phyloP scores from a whole-genome alignment of 306 rosid genomes.

The Malus asiatica region DNA sequence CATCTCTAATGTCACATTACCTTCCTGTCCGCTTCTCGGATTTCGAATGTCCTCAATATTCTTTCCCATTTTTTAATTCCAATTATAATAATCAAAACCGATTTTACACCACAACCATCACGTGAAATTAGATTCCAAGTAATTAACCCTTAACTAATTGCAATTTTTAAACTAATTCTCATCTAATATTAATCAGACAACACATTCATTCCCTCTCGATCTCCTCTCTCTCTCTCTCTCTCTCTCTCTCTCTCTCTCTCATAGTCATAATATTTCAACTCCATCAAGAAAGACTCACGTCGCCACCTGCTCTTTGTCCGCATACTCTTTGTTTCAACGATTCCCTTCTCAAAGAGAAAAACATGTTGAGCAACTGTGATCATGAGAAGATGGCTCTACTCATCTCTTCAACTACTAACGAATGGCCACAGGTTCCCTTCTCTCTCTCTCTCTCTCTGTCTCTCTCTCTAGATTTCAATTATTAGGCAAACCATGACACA shows the following conservation, averaged over 20 bases:
- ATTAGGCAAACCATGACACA: conserved; percentile 65
- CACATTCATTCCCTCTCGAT: not conserved
- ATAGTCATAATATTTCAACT: conserved; percentile 28
- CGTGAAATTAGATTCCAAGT: conserved; percentile 42
- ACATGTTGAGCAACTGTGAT: conserved; percentile 47
- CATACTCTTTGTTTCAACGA: conserved; percentile 54
- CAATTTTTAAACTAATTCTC: not conserved
- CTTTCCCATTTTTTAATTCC: conserved; percentile 23
- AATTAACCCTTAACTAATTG: not conserved
- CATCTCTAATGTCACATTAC: conserved; percentile 38
- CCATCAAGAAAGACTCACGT: conserved; percentile 30
- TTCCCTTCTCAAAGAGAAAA: conserved; percentile 27
- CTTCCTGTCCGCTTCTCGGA: conserved; percentile 46
- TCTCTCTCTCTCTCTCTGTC: conserved; percentile 23
- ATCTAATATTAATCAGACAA: not conserved
- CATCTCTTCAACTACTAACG: conserved; percentile 46
- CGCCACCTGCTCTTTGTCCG: conserved; percentile 67
- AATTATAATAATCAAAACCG: conserved; percentile 22
- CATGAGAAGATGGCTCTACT: conserved; percentile 43
- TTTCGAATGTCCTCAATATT: conserved; percentile 47
- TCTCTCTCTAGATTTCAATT: conserved; percentile 46
- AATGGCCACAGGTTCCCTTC: conserved; percentile 64
- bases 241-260: not conserved
- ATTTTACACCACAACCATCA: conserved; percentile 51
- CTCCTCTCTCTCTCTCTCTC: conserved; percentile 1